Evolutionary conservation across 2,329 filamentous ascomycete genomes (phyloP).

Genomic region (Botrytis cinerea): DNA sequence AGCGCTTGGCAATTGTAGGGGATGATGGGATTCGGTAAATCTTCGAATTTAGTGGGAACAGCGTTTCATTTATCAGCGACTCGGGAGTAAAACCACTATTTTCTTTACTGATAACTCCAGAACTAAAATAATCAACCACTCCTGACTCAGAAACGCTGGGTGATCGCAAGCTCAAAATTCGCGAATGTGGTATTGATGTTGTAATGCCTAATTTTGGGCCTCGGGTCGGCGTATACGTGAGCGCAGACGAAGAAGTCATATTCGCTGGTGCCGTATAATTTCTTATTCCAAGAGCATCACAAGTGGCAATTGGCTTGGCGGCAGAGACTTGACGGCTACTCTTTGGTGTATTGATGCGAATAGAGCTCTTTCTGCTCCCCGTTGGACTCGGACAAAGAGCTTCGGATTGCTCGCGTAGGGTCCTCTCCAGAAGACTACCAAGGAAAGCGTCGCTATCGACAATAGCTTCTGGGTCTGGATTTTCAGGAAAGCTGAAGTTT

Average conservation of each 20-base stretch:
- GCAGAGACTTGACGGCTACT: slow-evolving; percentile 9
- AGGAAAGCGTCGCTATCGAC: slow-evolving; percentile 27
- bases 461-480: slow-evolving; percentile 2
- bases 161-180: slow-evolving; percentile 16
- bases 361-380: slow-evolving; percentile 16
- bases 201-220: slow-evolving; percentile 9
- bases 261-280: slow-evolving; percentile 2
- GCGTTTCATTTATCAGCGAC: background rate
- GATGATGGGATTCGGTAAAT: slow-evolving; percentile 22
- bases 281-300: background rate
- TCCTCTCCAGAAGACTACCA: slow-evolving; percentile 34
- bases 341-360: slow-evolving; percentile 12
- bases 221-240: slow-evolving; percentile 12
- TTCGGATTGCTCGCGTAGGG: slow-evolving; percentile 34
- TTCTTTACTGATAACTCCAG: background rate
- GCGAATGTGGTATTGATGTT: slow-evolving; percentile 10
- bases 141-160: background rate
- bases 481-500: slow-evolving; percentile 10
- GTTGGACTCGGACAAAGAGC: slow-evolving; percentile 29
- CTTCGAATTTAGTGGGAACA: slow-evolving; percentile 12
- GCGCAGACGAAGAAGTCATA: background rate
- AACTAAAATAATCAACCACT: background rate
- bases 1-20: slow-evolving; percentile 21
- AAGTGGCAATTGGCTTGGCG: slow-evolving; percentile 1
- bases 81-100: slow-evolving; percentile 23